Base-by-base conservation (phyloP, 23 red algal genomes). In the Gracilaria vermiculophylla region DNA sequence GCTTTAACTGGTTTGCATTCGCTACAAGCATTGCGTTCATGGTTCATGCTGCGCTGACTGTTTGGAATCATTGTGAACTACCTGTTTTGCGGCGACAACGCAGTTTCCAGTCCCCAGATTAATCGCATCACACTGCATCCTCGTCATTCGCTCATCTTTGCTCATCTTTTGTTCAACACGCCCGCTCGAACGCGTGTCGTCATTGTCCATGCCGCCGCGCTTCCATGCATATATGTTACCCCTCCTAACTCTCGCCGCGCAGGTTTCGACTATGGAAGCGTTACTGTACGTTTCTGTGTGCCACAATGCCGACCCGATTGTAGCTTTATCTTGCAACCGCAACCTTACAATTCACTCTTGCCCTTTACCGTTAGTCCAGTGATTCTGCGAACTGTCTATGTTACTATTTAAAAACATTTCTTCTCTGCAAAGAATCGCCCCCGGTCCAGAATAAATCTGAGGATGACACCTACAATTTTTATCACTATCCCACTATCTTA, bases 1-100 rank as follows among this genome's bases (percentile, higher is more conserved):
- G 96, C n/a, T 98, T 94, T 61, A 82, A 65, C 21, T 95, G 94
- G 92, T 57, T 95, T 58, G 81, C 96, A 32, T 74, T 98, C 10
- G 82, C 52, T 53, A 95, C 94, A 50, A 85, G 92, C 62, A 80
- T 92, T 42, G 83, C 88, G 19, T 98, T 95, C 50, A 98, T 98
- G 96, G 74, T 92, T 49, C 96, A 98, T 44, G 91, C 96, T 5
- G 74, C 90, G 0, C 77, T 98, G 12, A 55, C 90, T 11, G 81
- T 94, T 24, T 94, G 91, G 91, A 87, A 87, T 48, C 91, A 85
- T 23, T 94, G 70, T 24, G 91, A 94, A 52, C 42, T 94, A 42
- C 91, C 91, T 47, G 36, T 93, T 15, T 66, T 93, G 43, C 48
- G 86, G 34, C 60, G 75, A 67, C 32, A 87, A 69, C 49, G 66